Evolutionary conservation across 1,139 yeast genomes (phyloP).

Genomic region (Candida frijolesensis): DNA sequence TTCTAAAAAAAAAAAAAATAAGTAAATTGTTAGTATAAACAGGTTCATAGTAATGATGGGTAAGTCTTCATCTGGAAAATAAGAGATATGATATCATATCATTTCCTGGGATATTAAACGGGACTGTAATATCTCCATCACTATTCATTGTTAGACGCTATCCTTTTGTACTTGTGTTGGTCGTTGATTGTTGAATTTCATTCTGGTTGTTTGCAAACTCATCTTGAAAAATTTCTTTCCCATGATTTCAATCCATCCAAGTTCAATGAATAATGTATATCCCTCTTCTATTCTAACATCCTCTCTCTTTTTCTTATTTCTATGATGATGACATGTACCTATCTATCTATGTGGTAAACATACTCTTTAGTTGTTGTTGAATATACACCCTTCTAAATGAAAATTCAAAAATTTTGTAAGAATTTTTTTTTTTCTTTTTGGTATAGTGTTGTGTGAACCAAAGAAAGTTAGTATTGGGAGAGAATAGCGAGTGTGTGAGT

Average conservation of each 20-base stretch:
- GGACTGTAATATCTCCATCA: neutral
- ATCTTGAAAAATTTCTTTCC: constrained; percentile 1
- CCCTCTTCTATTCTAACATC: neutral
- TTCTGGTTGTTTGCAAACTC: neutral
- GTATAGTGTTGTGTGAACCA: constrained; percentile 1
- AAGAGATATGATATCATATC: too few relatives aligned
- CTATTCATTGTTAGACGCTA: neutral
- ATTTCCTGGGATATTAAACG: too few relatives aligned
- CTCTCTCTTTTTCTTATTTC: neutral
- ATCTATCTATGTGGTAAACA: constrained; percentile 4
- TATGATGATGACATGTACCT: neutral
- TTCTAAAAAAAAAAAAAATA: constrained; percentile 7
- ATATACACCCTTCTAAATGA: constrained; percentile 7
- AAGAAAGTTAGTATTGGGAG: neutral
- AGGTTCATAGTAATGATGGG: neutral
- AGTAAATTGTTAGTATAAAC: constrained; percentile 11
- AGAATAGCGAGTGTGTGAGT: neutral
- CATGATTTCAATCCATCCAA: too few relatives aligned
- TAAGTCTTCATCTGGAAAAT: too few relatives aligned
- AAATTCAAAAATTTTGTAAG: constrained; percentile 4
- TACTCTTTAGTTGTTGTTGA: constrained; percentile 12
- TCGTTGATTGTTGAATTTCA: neutral
- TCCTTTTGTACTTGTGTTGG: too few relatives aligned
- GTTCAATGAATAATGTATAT: neutral
- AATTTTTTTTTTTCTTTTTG: constrained; percentile 4